Percentiles rank a stretch among this genome's conserved stretches.
Conservation (phyloP, 2,329 filamentous ascomycete species). For the Diaporthe sp. region DNA sequence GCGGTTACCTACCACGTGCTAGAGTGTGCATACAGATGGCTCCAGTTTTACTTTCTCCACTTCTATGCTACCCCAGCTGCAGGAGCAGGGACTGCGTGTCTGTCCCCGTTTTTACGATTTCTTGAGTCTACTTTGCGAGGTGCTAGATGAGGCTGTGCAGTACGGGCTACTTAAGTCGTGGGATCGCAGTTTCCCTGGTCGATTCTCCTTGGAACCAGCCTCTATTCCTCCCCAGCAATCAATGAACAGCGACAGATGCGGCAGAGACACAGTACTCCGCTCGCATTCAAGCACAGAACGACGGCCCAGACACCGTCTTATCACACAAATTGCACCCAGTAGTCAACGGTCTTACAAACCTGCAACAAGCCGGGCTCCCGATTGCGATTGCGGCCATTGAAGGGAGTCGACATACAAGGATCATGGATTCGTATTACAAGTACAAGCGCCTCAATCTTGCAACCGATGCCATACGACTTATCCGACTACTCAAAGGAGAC, state of each 20-base stretch:
- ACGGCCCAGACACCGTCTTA: neutral
- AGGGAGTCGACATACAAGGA: rapidly evolving
- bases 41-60: no score
- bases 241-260: neutral
- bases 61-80: no score
- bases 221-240: neutral
- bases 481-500: neutral
- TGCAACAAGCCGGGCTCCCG: neutral
- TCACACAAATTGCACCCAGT: neutral
- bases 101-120: no score
- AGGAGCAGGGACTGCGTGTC: no score
- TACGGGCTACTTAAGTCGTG: neutral
- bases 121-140: no score
- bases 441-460: neutral
- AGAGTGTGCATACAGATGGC: no score
- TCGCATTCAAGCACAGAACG: neutral
- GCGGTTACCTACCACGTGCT: no score
- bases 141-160: neutral
- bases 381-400: no score
- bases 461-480: neutral
- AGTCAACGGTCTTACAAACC: neutral
- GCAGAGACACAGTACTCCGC: no score
- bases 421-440: neutral
- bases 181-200: neutral
- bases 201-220: neutral